Evolutionary conservation across 2,329 filamentous ascomycete species (phyloP), one percentile per base, ranked within the genome.

Genomic region (Fusarium guadeloupense): DNA sequence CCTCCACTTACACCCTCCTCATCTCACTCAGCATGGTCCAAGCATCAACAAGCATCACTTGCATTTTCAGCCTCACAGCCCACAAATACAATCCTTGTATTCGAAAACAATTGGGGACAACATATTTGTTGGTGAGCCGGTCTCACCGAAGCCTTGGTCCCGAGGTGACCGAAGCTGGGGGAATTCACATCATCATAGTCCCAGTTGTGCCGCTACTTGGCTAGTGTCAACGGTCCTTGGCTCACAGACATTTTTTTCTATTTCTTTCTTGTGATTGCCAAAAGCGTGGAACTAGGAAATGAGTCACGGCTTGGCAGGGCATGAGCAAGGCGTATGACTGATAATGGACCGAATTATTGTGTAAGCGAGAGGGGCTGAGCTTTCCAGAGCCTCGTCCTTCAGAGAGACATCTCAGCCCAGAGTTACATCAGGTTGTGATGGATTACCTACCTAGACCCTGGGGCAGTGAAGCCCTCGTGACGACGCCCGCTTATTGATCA

Each of bases 301-400:
- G 50, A 61, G 56, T 60, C 57, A 60, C 57, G 40, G 45, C 55
- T 59, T 59, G 55, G 54, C 54, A 25, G 28, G 23, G 21, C n/a
- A 30, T 13, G 13, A n/a, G 28, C 28, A n/a, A 19, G 35, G 30
- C 34, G 34, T 20, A 37, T 23, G 42, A 54, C 28, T 33, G 23
- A 16, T 37, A 30, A 39, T 49, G 48, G 33, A 17, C 37, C 13
- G 19, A 30, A 12, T 26, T 26, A 49, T 41, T 49, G 26, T 38
- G n/a, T 30, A 37, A 54, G 31, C 37, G 48, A 54, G n/a, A 21
- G 55, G 47, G 56, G 56, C 56, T 49, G 56, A 60, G 48, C 41
- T 54, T n/a, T 59, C 55, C 35, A 59, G 40, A 59, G 59, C n/a
- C n/a, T n/a, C 25, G n/a, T 41, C 31, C 26, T 30, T 16, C 12